Evolutionary conservation across 192 early-diverging fungal genomes (phyloP), one percentile per base, ranked within the genome.

Genomic region (Thamnidium elegans): DNA sequence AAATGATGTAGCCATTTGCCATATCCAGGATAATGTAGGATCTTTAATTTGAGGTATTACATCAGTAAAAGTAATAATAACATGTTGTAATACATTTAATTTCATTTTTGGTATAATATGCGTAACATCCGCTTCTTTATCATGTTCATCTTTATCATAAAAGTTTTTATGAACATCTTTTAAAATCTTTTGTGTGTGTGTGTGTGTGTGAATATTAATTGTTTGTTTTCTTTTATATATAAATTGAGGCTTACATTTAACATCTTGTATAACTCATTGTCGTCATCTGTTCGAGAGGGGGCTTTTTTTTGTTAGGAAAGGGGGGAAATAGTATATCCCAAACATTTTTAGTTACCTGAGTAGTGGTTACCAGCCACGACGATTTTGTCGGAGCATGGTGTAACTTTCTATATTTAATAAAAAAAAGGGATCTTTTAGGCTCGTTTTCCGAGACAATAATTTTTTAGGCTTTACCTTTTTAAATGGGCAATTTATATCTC

Each of bases 401-500:
- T 39, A 39, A 39, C 36, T 39, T 39, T 39, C 36, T 39, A 26
- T 26, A 26, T 26, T 26, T 26, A 9, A 39, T n/a, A 39, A 39
- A 39, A 39, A 39, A 39, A 39, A 39, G 36, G 9, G 36, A 39
- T 39, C 36, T 39, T 39, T 39, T 39, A 39, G 36, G 9, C 36
- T 10, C 1, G 36, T 39, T 39, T 10, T 39, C 4, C 9, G 4
- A 39, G 9, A 39, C 9, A 39, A 39, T 39, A 39, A 10, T 1
- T 9, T 6, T 10, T 9, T 6, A 39, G 36, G 9, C 36, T 39
- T 39, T 39, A 39, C 36, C 36, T 39, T 39, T 39, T 39, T 39
- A 39, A 39, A 39, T 59, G 79, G 77, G 17, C 84, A 88, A 71
- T 99, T 96, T 60, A 99, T 99, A 73, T 99, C 97, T 13, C 96